These are phyloP conservation scores for Cladosporium sp. DNA, from an alignment of 2,329 filamentous ascomycete genomes.

Conservation along the genomic window DNA sequence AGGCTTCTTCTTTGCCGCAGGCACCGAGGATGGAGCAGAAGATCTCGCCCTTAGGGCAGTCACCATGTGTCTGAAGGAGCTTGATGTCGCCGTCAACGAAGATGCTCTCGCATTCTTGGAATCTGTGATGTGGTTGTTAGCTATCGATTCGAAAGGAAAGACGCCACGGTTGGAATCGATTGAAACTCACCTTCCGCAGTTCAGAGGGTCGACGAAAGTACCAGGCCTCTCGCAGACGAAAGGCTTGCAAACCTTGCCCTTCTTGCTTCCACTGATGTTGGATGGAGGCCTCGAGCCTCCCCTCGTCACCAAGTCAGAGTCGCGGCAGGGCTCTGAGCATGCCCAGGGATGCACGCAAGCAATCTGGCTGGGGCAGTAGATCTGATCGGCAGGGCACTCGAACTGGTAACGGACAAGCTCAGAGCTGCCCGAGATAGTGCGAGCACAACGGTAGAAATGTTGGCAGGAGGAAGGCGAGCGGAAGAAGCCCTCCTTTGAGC, in stretches of 20 bases:
- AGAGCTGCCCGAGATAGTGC: conserved; percentile 4
- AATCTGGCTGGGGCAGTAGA: conserved; percentile 11
- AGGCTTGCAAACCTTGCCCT: conserved; percentile 8
- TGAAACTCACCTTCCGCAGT: conserved; percentile 5
- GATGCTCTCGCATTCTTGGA: conserved; percentile 10
- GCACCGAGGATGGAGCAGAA: conserved; percentile 12
- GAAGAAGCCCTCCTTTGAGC: conserved; percentile 9
- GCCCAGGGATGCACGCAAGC: conserved; percentile 10
- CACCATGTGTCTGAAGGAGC: conserved; percentile 8
- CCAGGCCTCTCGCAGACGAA: conserved; percentile 10
- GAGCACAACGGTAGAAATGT: conserved; percentile 8
- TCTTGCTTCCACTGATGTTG: neutral
- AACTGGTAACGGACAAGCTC: conserved; percentile 11
- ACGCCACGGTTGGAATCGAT: neutral
- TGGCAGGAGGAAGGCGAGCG: conserved; percentile 5
- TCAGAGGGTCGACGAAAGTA: conserved; percentile 8
- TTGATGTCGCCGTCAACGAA: conserved; percentile 13
- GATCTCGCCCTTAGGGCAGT: conserved; percentile 10
- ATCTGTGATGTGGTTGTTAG: neutral
- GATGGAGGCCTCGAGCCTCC: neutral
- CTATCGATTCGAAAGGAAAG: neutral
- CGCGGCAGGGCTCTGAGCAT: conserved; percentile 5
- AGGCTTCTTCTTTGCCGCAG: conserved; percentile 10
- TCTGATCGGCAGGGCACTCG: conserved; percentile 8
- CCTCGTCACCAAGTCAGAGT: neutral